Conservation (phyloP, 2,329 filamentous ascomycete species). For the Laburnicola sp. region DNA sequence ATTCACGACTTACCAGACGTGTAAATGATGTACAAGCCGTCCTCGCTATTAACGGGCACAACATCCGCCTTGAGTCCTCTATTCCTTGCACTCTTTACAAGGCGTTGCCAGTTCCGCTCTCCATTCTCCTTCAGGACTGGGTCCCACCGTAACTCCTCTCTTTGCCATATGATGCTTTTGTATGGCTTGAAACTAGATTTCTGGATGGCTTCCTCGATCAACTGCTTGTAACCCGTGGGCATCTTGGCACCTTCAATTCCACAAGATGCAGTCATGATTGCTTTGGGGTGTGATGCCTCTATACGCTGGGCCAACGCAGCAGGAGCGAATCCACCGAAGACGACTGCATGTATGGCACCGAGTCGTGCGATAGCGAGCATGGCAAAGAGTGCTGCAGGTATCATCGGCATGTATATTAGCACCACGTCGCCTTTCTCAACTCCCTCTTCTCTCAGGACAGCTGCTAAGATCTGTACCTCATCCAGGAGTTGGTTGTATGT, state of each 20-base stretch:
- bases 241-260: slow-evolving; percentile 87
- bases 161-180: slow-evolving; percentile 80
- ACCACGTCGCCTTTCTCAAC: slow-evolving; percentile 84
- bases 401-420: slow-evolving; percentile 96
- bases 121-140: slow-evolving; percentile 66
- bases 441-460: slow-evolving; percentile 78
- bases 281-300: slow-evolving; percentile 74
- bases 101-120: slow-evolving; percentile 76
- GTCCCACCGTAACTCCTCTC: slow-evolving; percentile 75
- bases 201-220: slow-evolving; percentile 73
- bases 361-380: slow-evolving; percentile 80
- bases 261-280: slow-evolving; percentile 85
- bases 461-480: slow-evolving; percentile 81
- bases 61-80: slow-evolving; percentile 70
- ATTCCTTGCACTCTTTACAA: slow-evolving; percentile 70
- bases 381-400: slow-evolving; percentile 83
- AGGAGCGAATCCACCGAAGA: slow-evolving; percentile 90
- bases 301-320: slow-evolving; percentile 83
- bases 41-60: slow-evolving; percentile 75
- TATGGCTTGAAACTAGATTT: slow-evolving; percentile 71
- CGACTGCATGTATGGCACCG: slow-evolving; percentile 86
- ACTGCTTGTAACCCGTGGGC: slow-evolving; percentile 70
- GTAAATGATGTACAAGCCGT: slow-evolving; percentile 87
- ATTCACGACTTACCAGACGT: slow-evolving; percentile 61
- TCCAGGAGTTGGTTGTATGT: slow-evolving; percentile 76